Evolutionary conservation across 1,284 basidiomycete genomes (phyloP).

Genomic region (Hemileia vastatrix): DNA sequence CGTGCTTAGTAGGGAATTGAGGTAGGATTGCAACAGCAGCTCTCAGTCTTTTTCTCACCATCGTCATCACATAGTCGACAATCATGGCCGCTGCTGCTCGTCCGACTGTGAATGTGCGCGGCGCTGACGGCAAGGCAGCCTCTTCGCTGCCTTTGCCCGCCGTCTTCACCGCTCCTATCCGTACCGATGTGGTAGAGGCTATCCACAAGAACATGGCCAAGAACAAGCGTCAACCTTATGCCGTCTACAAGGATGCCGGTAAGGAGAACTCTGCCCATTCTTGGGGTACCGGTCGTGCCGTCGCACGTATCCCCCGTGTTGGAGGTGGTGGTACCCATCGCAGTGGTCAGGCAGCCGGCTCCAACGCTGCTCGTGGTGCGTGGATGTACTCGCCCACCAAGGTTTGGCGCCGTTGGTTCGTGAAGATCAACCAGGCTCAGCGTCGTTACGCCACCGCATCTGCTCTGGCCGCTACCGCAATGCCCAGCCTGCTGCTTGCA

Average conservation of each 20-base stretch:
- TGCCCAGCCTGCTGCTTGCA: slow-evolving; percentile 95
- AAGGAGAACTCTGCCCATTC: slow-evolving; percentile 98
- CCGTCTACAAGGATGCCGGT: slow-evolving; percentile 93
- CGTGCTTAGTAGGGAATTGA: no score
- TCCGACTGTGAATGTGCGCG: slow-evolving; percentile 42
- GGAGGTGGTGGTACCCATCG: slow-evolving; percentile 97
- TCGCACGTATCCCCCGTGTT: slow-evolving; percentile 99
- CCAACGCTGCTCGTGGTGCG: slow-evolving; percentile 57
- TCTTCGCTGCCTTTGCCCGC: slow-evolving; percentile 85
- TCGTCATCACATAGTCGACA: no score
- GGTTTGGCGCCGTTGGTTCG: slow-evolving; percentile 99
- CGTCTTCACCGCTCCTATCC: slow-evolving; percentile 94
- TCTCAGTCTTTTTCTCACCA: no score
- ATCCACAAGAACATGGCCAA: slow-evolving; percentile 99
- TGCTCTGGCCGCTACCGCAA: slow-evolving; percentile 90
- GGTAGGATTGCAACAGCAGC: no score
- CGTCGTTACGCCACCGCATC: slow-evolving; percentile 95
- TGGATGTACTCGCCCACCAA: slow-evolving; percentile 99
- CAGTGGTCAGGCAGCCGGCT: slow-evolving; percentile 82
- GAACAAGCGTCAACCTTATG: slow-evolving; percentile 96
- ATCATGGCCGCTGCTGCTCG: no score
- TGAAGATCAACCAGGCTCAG: slow-evolving; percentile 99
- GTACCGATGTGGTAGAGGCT: slow-evolving; percentile 93
- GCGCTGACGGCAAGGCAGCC: slow-evolving; percentile 56
- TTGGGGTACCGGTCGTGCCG: slow-evolving; percentile 99